Evolutionary conservation across 306 rosid genomes (phyloP).

Genomic region (Canavalia ensiformis): DNA sequence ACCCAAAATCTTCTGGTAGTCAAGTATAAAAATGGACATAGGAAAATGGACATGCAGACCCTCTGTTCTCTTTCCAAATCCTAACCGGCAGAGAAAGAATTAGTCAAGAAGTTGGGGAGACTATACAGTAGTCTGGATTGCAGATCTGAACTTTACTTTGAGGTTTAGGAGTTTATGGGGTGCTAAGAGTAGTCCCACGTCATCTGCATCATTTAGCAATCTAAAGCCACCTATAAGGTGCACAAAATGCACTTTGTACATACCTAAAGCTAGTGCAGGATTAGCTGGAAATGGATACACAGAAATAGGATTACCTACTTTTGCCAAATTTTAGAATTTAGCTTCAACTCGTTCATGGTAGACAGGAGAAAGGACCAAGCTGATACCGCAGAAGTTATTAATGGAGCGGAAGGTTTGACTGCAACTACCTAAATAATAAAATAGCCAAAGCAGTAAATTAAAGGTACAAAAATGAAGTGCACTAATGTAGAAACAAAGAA

Average conservation of each 20-base stretch:
- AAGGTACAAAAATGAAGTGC: slow-evolving; percentile 1
- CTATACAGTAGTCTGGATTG: background rate
- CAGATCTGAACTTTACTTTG: background rate
- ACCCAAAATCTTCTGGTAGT: background rate
- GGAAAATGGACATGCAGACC: background rate
- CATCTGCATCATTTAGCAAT: too few relatives aligned
- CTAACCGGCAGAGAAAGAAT: background rate
- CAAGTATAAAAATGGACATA: slow-evolving; percentile 9
- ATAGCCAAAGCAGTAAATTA: background rate
- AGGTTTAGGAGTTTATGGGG: background rate
- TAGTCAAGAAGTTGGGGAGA: background rate
- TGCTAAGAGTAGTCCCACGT: background rate
- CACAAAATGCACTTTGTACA: background rate
- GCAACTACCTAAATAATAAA: slow-evolving; percentile 64
- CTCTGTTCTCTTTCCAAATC: background rate
- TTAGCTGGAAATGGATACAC: background rate
- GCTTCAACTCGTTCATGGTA: slow-evolving; percentile 61
- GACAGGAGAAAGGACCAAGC: slow-evolving; percentile 89
- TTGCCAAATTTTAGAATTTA: slow-evolving; percentile 74
- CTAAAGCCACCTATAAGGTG: too few relatives aligned
- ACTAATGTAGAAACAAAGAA: background rate
- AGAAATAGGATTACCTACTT: slow-evolving; percentile 60
- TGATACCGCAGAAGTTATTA: slow-evolving; percentile 66
- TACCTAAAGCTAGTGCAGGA: background rate
- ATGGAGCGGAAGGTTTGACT: slow-evolving; percentile 61